phyloP scores from a whole-genome alignment of 1,284 basidiomycete species.

The Blastosporella zonata region DNA sequence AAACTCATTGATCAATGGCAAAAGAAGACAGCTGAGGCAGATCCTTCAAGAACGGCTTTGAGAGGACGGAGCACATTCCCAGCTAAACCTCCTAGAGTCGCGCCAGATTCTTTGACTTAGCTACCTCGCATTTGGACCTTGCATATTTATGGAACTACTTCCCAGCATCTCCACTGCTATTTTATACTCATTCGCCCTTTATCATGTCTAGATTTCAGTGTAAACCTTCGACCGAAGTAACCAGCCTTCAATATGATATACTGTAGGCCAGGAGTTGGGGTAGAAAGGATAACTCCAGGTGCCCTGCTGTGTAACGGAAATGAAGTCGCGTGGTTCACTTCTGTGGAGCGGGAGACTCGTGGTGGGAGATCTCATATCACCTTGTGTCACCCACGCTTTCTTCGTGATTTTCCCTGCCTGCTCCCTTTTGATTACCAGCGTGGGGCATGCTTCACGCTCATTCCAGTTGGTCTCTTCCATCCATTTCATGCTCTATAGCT shows the following conservation, averaged over 20 bases:
- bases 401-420: neutral
- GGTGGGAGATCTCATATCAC: neutral
- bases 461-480: too few relatives aligned
- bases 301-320: neutral
- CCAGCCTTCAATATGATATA: neutral
- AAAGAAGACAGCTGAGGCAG: constrained; percentile 65
- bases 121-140: neutral
- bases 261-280: too few relatives aligned
- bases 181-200: neutral
- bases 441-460: too few relatives aligned
- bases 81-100: constrained; percentile 41
- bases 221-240: neutral
- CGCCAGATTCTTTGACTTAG: constrained; percentile 9
- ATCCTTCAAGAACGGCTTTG: constrained; percentile 29
- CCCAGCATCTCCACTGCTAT: neutral
- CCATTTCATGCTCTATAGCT: too few relatives aligned
- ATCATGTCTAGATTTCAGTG: neutral
- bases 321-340: too few relatives aligned
- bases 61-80: constrained; percentile 36
- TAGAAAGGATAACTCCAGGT: too few relatives aligned
- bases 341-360: neutral
- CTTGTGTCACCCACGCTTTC: neutral
- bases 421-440: neutral
- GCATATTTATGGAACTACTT: neutral
- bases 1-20: constrained; percentile 84